Evolutionary conservation across 306 rosid genomes (phyloP), one percentile per base, ranked within the genome.

Genomic region (Phaseolus lunatus): DNA sequence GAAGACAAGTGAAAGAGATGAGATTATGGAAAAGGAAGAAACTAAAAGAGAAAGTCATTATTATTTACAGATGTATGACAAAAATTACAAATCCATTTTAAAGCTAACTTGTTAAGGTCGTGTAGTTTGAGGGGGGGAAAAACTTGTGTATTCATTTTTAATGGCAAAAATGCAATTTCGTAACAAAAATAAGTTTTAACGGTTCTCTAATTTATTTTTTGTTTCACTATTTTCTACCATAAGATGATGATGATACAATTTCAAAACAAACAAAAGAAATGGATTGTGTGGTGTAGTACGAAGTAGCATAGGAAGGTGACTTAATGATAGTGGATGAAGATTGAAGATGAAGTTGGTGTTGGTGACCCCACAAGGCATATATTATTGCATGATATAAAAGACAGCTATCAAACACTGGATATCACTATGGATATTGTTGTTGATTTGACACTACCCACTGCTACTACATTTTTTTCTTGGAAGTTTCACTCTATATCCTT

Each of bases 351-450:
- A 44, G 77, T 75, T 58, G 73, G 67, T 81, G 52, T 68, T 26
- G 66, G 45, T 58, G 83, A 67, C 20, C 67, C 58, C 62, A 78
- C 29, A 41, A 39, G 37, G 20, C 20, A 64, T 31, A 67, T 20
- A 64, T 64, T 59, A 71, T 71, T 67, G 77, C 83, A 74, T 82
- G 59, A 70, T 69, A 53, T 57, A 48, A 71, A 39, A 80, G 85
- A 82, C 86, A 88, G 82, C 86, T 81, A 83, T 84, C 80, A 73
- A 78, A 73, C 84, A 89, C 64, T 67, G 65, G 72, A 54, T 73
- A 84, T 62, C 62, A 67, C 66, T 39, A 29, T 57, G 82, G 88
- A 90, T 83, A 85, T 77, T 77, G 78, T 81, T 69, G 80, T 81
- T 78, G 80, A 78, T 47, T 65, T 67, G 86, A 83, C 57, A 62